Conservation (phyloP, 176 grass and related monocot genomes). For the Thalia dealbata region DNA sequence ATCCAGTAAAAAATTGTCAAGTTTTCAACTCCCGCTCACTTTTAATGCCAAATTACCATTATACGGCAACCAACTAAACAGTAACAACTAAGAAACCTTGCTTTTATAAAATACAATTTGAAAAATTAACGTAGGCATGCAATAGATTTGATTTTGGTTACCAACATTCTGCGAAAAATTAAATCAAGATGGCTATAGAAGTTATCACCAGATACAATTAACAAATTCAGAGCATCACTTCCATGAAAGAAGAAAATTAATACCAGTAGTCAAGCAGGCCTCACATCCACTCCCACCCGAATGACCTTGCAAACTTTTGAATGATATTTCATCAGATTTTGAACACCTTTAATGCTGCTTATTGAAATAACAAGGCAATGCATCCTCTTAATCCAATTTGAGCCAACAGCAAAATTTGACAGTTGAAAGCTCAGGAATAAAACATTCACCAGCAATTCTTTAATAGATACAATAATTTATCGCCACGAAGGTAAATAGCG, state of each 20-base stretch:
- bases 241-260: background rate
- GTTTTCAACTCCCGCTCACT: no score
- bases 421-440: background rate
- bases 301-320: background rate
- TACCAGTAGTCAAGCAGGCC: background rate
- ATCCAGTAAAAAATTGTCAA: no score
- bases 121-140: no score
- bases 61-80: no score
- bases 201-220: background rate
- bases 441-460: background rate
- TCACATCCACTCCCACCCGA: background rate
- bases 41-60: no score
- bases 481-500: background rate
- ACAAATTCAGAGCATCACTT: background rate
- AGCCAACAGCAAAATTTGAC: constrained; percentile 2
- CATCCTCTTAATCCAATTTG: background rate
- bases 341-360: background rate
- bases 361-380: background rate
- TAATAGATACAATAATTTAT: background rate
- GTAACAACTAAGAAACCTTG: no score
- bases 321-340: background rate
- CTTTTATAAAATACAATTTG: no score
- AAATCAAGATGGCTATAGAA: background rate
- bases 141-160: no score
- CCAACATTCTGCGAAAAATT: no score